Conservation (phyloP, 441 rosid genomes). For the Bruguiera hainesii region DNA sequence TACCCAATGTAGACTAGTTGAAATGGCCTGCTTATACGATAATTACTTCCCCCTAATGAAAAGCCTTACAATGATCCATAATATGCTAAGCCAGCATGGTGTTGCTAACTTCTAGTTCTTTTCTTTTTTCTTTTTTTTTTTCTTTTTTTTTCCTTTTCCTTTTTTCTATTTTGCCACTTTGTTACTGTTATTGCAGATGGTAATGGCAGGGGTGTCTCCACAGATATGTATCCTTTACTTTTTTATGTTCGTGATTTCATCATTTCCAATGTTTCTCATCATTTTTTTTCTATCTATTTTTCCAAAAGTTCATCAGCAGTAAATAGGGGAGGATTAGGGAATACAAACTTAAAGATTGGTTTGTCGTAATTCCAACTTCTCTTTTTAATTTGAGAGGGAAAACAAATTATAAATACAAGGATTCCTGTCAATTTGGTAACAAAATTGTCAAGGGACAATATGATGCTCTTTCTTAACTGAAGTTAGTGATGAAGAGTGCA, state of each 20-base stretch:
- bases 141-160: conserved; percentile 16
- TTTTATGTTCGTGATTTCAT: neutral
- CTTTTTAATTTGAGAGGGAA: conserved; percentile 14
- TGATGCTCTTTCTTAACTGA: conserved; percentile 40
- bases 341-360: neutral
- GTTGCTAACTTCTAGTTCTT: conserved; percentile 15
- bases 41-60: neutral
- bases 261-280: neutral
- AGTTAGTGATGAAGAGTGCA: conserved; percentile 87
- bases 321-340: neutral
- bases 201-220: conserved; percentile 87
- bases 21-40: conserved; percentile 13
- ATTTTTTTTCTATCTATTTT: neutral
- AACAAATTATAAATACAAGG: conserved; percentile 2
- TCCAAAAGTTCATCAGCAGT: conserved; percentile 1
- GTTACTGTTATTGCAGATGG: conserved; percentile 58
- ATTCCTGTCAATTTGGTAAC: conserved; percentile 1
- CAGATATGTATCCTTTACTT: conserved; percentile 70
- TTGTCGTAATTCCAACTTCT: neutral
- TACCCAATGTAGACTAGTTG: conserved; percentile 13
- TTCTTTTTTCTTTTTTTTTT: no score
- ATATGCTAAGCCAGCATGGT: conserved; percentile 9
- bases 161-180: conserved; percentile 11
- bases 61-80: neutral
- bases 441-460: conserved; percentile 1